phyloP scores from a whole-genome alignment of 2,329 filamentous ascomycete genomes.

The Dothideomycetes sp. region DNA sequence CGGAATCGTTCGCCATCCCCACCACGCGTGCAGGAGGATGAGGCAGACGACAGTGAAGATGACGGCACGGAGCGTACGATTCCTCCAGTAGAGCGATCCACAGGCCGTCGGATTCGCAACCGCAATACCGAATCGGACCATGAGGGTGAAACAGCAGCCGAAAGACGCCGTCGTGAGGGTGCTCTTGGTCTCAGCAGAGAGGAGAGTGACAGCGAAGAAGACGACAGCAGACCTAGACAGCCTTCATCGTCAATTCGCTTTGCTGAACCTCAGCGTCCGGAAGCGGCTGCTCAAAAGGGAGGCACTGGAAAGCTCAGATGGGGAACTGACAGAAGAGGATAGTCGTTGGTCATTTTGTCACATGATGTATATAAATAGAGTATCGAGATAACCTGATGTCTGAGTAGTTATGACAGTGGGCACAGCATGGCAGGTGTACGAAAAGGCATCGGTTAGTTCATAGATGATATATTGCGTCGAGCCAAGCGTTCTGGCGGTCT shows the following conservation, averaged over 20 bases:
- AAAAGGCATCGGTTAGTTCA: too few species aligned
- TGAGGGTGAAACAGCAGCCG: slow-evolving; percentile 59
- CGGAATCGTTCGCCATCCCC: slow-evolving; percentile 2
- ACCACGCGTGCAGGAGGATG: slow-evolving; percentile 12
- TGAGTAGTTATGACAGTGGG: too few species aligned
- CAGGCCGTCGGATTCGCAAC: slow-evolving; percentile 2
- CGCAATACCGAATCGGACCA: slow-evolving; percentile 16
- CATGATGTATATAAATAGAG: too few species aligned
- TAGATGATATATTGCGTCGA: too few species aligned
- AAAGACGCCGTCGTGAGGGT: slow-evolving; percentile 61
- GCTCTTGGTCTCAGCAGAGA: slow-evolving; percentile 51
- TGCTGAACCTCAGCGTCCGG: slow-evolving; percentile 7
- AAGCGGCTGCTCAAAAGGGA: not conserved
- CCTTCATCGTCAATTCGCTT: slow-evolving; percentile 25
- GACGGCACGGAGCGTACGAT: slow-evolving; percentile 27
- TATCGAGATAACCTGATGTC: too few species aligned
- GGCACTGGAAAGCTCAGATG: slow-evolving; percentile 1
- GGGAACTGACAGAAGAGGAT: slow-evolving; percentile 5
- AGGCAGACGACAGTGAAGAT: slow-evolving; percentile 23
- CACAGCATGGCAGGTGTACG: too few species aligned
- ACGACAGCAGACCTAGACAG: slow-evolving; percentile 34
- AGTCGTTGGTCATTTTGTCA: too few species aligned
- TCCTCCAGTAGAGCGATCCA: slow-evolving; percentile 14
- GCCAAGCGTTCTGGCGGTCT: too few species aligned
- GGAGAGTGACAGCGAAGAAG: slow-evolving; percentile 43